A percentile compares a stretch with the other conserved stretches of the same genome.
Evolutionary conservation across 2,329 filamentous ascomycete species (phyloP).

Genomic region (Aspergillus ruber): DNA sequence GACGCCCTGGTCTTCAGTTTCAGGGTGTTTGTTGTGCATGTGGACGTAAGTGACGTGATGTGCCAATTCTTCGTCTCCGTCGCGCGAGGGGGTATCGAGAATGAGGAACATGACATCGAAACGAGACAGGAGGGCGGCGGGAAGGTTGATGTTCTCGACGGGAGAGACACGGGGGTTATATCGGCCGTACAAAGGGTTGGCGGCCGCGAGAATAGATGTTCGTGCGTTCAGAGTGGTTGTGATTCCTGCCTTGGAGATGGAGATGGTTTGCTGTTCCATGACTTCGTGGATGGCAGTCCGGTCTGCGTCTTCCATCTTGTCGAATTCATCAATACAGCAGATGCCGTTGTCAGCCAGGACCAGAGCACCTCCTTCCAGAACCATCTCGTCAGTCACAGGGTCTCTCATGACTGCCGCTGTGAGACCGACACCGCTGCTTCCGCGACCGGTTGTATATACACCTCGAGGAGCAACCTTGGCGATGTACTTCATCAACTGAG

Average conservation of each 20-base stretch:
- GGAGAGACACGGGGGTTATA: slow-evolving; percentile 97
- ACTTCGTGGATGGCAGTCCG: slow-evolving; percentile 79
- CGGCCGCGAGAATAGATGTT: slow-evolving; percentile 90
- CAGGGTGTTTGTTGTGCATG: slow-evolving; percentile 91
- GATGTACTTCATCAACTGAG: slow-evolving; percentile 95
- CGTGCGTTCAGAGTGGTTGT: slow-evolving; percentile 94
- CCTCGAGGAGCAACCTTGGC: slow-evolving; percentile 94
- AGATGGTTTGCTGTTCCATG: slow-evolving; percentile 83
- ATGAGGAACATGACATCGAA: slow-evolving; percentile 97
- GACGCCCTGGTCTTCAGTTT: slow-evolving; percentile 59
- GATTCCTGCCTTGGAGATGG: slow-evolving; percentile 84
- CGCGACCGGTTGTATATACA: slow-evolving; percentile 75
- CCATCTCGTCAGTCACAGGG: slow-evolving; percentile 71
- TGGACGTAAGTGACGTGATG: slow-evolving; percentile 95
- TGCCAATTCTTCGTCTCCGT: slow-evolving; percentile 85
- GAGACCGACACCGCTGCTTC: slow-evolving; percentile 73
- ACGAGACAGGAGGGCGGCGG: slow-evolving; percentile 91
- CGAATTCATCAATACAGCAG: slow-evolving; percentile 79
- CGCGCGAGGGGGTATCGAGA: slow-evolving; percentile 84
- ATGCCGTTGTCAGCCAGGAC: slow-evolving; percentile 76
- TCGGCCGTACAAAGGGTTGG: slow-evolving; percentile 93
- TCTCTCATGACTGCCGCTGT: slow-evolving; percentile 77
- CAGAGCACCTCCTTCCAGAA: slow-evolving; percentile 71
- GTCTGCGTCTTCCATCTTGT: slow-evolving; percentile 77
- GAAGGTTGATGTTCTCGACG: slow-evolving; percentile 98